Base-by-base conservation (phyloP, 2,329 filamentous ascomycete species). In the Talaromyces marneffei region DNA sequence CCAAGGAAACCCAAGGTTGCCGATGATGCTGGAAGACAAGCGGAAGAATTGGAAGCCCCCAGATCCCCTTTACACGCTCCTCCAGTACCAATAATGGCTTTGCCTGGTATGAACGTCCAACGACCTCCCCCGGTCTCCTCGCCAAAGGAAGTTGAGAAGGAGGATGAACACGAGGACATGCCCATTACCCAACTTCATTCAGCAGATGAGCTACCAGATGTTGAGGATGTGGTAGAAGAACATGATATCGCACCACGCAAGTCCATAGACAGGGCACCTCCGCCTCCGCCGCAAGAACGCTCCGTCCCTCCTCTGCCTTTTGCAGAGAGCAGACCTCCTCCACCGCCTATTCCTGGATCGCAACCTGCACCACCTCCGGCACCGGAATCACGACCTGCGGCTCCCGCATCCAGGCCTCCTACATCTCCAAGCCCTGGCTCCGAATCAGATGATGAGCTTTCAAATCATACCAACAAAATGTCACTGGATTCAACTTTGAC, bases 401-500 rank as follows among this genome's bases (percentile, higher is more conserved):
- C 84, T 54, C 79, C 79, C 35, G 79, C 79, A 42, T 80, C 83
- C 40, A 77, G 82, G 37, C 78, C 79, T 46, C 71, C 84, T 16
- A 80, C 82, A 53, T 90, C 90, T 42, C 87, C 86, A 50, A 91
- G 87, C 62, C 83, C 88, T 63, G 92, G 91, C 31, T 95, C 91
- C 1, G 90, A 89, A 72, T 94, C 92, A 46, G 92, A 95, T 68
- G 92, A 97, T 72, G 93, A 97, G 73, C 78, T 92, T 68, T 91
- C 89, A 9, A 75, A 69, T 70, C 82, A 68, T 73, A 75, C 66
- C 75, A 79, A 56, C 74, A 81, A 65, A 67, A 75, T 69, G 58
- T 81, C 78, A 18, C 66, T 77, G 48, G 74, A 74, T 20, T 40
- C 54, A 54, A 76, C 79, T 37, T 77, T 75, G 23, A 71, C 77